A percentile compares a stretch with the other conserved stretches of the same genome.
These are phyloP conservation scores for Globisporangium radiosum DNA, from an alignment of 352 stramenopile genomes.

Conservation along the genomic window DNA sequence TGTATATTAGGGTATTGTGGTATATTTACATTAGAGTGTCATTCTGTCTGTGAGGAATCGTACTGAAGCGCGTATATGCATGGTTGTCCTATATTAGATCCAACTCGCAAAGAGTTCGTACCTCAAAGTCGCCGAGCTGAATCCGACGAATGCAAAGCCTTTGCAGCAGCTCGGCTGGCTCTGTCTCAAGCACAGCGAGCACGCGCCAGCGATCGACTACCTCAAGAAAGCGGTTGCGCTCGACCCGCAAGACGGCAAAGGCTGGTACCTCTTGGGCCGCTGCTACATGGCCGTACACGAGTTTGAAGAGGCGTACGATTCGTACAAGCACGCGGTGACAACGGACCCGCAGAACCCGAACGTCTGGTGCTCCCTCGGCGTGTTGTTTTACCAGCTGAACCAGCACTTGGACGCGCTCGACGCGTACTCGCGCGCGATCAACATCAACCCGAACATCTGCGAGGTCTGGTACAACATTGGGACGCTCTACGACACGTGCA, in stretches of 20 bases:
- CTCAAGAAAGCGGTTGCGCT: conserved; percentile 79
- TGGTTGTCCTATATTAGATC: conserved; percentile 18
- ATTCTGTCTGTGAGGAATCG: too few relatives aligned
- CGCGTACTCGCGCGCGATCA: conserved; percentile 86
- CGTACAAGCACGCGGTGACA: conserved; percentile 87
- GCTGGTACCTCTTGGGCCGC: conserved; percentile 85
- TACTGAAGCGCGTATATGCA: neutral
- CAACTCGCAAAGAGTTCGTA: conserved; percentile 83
- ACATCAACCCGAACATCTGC: conserved; percentile 90
- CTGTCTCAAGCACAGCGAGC: conserved; percentile 79
- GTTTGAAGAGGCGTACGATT: conserved; percentile 87
- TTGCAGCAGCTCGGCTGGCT: conserved; percentile 82
- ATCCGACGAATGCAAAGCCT: conserved; percentile 79
- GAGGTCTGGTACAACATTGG: conserved; percentile 91
- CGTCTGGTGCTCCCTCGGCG: conserved; percentile 87
- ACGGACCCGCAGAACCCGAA: conserved; percentile 88
- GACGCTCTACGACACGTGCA: conserved; percentile 88
- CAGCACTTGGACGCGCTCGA: conserved; percentile 85
- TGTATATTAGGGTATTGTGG: neutral
- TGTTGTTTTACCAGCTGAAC: conserved; percentile 89
- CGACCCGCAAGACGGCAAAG: conserved; percentile 79
- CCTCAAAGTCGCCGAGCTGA: conserved; percentile 77
- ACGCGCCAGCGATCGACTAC: conserved; percentile 78
- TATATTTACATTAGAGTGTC: neutral
- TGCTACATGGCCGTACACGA: conserved; percentile 91